phyloP scores from a whole-genome alignment of 495 filamentous ascomycete species.

The Aspergillus hancockii region DNA sequence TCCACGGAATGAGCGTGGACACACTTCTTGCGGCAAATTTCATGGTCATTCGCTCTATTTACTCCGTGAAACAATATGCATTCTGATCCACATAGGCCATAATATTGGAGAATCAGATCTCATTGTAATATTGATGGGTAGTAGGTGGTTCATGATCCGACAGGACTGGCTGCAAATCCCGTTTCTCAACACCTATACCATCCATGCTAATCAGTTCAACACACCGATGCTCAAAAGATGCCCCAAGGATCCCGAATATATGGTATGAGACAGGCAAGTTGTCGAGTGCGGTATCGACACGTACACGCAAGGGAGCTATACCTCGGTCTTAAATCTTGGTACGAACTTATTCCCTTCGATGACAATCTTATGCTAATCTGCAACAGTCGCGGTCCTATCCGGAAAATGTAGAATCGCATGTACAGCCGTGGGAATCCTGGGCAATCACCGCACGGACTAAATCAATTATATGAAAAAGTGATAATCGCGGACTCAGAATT shows the following conservation, averaged over 20 bases:
- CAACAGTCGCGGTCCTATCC: constrained; percentile 16
- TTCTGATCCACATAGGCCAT: constrained; percentile 17
- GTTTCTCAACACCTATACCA: constrained; percentile 18
- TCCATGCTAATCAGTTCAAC: constrained; percentile 16
- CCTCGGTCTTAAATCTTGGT: constrained; percentile 13
- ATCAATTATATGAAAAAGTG: constrained; percentile 12
- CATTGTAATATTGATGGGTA: constrained; percentile 13
- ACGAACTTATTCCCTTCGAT: neutral
- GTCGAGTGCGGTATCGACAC: constrained; percentile 1
- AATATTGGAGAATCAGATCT: constrained; percentile 16
- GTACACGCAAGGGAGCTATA: constrained; percentile 15
- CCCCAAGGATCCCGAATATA: neutral
- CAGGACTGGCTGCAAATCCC: constrained; percentile 23
- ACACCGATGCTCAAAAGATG: constrained; percentile 19
- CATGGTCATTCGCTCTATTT: constrained; percentile 16
- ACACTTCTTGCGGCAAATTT: constrained; percentile 11
- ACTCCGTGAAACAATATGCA: constrained; percentile 17
- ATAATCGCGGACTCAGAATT: constrained; percentile 14
- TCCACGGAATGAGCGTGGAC: constrained; percentile 12
- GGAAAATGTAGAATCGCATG: constrained; percentile 17
- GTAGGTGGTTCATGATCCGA: constrained; percentile 23
- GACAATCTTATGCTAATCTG: neutral
- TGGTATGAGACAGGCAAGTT: neutral
- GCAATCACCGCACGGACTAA: neutral
- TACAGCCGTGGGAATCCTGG: constrained; percentile 1